Evolutionary conservation across 495 filamentous ascomycete genomes (phyloP).

Genomic region (Penicillium atrosanguineum): DNA sequence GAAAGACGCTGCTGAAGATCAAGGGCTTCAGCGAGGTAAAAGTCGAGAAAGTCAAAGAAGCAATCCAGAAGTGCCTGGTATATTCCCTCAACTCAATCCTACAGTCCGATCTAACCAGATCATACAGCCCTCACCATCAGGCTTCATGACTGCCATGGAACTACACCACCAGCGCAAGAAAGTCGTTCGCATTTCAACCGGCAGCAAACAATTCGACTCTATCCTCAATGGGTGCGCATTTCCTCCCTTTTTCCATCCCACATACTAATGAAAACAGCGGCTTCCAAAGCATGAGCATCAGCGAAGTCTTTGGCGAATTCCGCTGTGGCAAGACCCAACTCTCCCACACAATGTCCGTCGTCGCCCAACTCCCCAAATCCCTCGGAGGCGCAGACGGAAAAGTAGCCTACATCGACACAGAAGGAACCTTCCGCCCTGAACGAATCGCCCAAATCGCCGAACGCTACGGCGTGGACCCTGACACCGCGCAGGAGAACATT

Average conservation of each 20-base stretch:
- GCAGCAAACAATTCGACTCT: constrained; percentile 72
- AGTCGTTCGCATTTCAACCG: constrained; percentile 68
- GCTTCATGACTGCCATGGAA: constrained; percentile 78
- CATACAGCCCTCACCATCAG: constrained; percentile 57
- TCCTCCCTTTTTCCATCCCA: not conserved
- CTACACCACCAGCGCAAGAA: constrained; percentile 65
- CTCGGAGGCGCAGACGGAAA: constrained; percentile 75
- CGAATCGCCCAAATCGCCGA: constrained; percentile 71
- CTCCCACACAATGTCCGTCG: constrained; percentile 66
- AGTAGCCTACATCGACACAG: constrained; percentile 79
- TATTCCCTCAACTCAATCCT: not conserved
- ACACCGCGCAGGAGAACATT: constrained; percentile 71
- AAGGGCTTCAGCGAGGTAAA: constrained; percentile 80
- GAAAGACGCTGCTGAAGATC: constrained; percentile 66
- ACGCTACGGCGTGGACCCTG: constrained; percentile 67
- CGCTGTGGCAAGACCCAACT: constrained; percentile 76
- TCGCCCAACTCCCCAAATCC: constrained; percentile 57
- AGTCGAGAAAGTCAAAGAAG: constrained; percentile 80
- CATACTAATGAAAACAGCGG: constrained; percentile 44
- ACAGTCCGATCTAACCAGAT: not conserved
- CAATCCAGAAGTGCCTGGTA: constrained; percentile 68
- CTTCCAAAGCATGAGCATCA: constrained; percentile 79
- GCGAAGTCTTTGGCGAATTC: constrained; percentile 71
- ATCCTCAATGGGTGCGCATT: constrained; percentile 61
- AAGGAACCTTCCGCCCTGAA: constrained; percentile 77